Evolutionary conservation across 176 grass and related monocot genomes (phyloP).

Genomic region (Carex pumila): DNA sequence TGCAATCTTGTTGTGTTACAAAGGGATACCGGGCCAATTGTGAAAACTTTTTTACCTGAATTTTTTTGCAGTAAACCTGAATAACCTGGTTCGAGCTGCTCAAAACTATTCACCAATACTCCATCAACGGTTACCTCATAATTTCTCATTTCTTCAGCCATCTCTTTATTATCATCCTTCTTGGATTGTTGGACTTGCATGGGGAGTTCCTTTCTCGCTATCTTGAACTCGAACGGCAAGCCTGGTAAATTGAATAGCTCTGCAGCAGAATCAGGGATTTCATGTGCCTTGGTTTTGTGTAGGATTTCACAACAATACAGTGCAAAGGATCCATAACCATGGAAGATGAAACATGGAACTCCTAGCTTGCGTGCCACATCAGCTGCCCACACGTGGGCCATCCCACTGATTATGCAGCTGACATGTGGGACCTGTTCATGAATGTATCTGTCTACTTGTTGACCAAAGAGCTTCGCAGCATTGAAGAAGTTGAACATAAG

Average conservation of each 20-base stretch:
- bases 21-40: constrained; percentile 54
- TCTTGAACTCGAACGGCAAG: constrained; percentile 32
- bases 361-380: constrained; percentile 29
- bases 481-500: constrained; percentile 24
- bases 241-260: constrained; percentile 39
- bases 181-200: constrained; percentile 3
- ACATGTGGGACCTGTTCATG: neutral
- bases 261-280: neutral
- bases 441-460: constrained; percentile 20
- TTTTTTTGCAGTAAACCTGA: constrained; percentile 10
- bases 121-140: constrained; percentile 41
- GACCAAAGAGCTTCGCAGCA: constrained; percentile 32
- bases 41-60: constrained; percentile 26
- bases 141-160: constrained; percentile 9
- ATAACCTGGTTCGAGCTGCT: constrained; percentile 58
- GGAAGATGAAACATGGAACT: constrained; percentile 62
- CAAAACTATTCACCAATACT: constrained; percentile 61
- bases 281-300: constrained; percentile 25
- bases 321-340: constrained; percentile 49
- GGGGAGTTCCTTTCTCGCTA: constrained; percentile 40
- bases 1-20: neutral
- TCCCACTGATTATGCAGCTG: constrained; percentile 48
- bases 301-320: constrained; percentile 44
- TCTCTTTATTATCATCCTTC: neutral
- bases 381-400: constrained; percentile 35